Percentiles rank a stretch among this genome's conserved stretches.
Conservation (phyloP, 192 early-diverging fungal genomes). For the Haplosporangium gracile region DNA sequence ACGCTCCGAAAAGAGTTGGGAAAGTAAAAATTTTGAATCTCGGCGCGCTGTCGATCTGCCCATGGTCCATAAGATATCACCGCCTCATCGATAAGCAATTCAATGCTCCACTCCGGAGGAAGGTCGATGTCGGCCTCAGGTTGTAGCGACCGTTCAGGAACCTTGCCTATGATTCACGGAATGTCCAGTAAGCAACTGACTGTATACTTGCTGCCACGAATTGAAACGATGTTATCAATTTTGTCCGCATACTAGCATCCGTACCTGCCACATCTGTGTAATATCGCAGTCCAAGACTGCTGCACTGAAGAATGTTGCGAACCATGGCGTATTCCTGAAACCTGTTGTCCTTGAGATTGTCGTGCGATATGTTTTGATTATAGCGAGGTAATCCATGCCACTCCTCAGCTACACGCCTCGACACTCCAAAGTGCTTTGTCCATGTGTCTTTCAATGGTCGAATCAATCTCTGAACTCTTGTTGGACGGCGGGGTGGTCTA, state of each 20-base stretch:
- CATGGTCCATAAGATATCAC: conserved; percentile 84
- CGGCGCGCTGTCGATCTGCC: conserved; percentile 78
- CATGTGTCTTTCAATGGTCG: conserved; percentile 19
- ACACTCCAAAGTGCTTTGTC: conserved; percentile 39
- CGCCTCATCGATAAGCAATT: conserved; percentile 68
- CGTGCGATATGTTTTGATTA: conserved; percentile 50
- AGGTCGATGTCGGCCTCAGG: conserved; percentile 55
- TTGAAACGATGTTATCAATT: neutral
- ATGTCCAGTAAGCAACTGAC: neutral
- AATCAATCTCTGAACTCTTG: conserved; percentile 4
- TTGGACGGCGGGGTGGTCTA: conserved; percentile 29
- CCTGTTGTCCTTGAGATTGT: conserved; percentile 39
- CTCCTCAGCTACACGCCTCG: conserved; percentile 44
- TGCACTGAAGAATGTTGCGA: conserved; percentile 69
- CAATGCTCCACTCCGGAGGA: conserved; percentile 79
- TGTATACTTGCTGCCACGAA: too few relatives aligned
- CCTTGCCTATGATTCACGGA: conserved; percentile 46
- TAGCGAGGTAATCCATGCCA: conserved; percentile 78
- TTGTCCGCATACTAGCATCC: neutral
- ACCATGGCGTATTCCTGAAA: conserved; percentile 78
- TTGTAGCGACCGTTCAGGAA: conserved; percentile 42
- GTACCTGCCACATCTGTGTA: conserved; percentile 77
- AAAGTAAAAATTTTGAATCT: conserved; percentile 81
- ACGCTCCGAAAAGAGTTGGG: conserved; percentile 73
- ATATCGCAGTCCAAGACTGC: conserved; percentile 68